Evolutionary conservation across 345 rosid genomes (phyloP), one percentile per base, ranked within the genome.

Genomic region (Salix exigua): DNA sequence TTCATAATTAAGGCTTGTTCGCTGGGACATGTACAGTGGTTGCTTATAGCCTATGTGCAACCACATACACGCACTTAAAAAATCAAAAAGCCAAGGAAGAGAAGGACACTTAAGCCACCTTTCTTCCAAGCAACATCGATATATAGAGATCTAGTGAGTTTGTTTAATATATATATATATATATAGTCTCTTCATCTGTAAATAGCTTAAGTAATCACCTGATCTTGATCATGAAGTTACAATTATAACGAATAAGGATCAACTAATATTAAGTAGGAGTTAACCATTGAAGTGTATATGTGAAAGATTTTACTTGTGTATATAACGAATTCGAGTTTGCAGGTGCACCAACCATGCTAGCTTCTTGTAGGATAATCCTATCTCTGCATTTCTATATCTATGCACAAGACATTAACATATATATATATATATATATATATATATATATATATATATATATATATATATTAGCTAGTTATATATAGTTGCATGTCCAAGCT

Each of bases 271-370:
- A 42, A 25, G 25, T 23, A 37, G 37, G 66, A 35, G 13, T 7
- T 8, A 23, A 77, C 26, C 2, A 8, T 14, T 2, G 16, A 14
- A 11, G 65, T 72, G 66, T 30, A 30, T 30, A 30, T 35, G 1
- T 16, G 37, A 58, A 31, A 40, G 26, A 63, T 64, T 30, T 81
- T 81, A 60, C 72, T 66, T 73, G 26, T 38, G 16, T 12, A 38
- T 58, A 63, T 28, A 5, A 6, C 44, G 6, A 61, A 7, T 21
- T 64, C 72, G 4, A 68, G 53, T 55, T n/a, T 80, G 74, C 70
- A 69, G 85, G 77, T 87, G 58, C 80, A 87, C 78, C 87, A 51
- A 77, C 87, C 79, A 38, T 79, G 38, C 70, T 75, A 46, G 50
- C 50, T 46, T 62, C 83, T 80, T 82, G 64, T 33, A 23, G 66